A percentile compares a stretch with the other conserved stretches of the same genome.
phyloP scores from a whole-genome alignment of 768 basidiomycete species.

The Hortiboletus campestris region DNA sequence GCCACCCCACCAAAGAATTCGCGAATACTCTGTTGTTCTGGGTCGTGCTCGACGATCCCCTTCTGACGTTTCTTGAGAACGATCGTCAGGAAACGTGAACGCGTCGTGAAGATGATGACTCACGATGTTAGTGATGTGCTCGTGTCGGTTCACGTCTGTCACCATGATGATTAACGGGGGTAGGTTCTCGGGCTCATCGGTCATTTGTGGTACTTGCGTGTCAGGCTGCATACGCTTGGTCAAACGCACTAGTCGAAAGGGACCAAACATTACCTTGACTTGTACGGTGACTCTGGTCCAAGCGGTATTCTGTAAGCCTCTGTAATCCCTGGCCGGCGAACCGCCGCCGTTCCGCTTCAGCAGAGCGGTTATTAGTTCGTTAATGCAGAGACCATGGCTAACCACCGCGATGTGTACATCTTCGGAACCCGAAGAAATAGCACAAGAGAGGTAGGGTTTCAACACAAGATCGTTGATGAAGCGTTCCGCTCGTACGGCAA shows the following conservation, averaged over 20 bases:
- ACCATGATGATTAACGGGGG: constrained; percentile 44
- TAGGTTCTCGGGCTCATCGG: constrained; percentile 19
- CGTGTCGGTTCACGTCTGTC: constrained; percentile 51
- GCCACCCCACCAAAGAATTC: constrained; percentile 58
- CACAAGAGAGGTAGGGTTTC: constrained; percentile 48
- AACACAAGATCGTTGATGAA: constrained; percentile 53
- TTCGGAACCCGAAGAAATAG: constrained; percentile 36
- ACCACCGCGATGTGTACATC: constrained; percentile 61
- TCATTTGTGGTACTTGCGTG: constrained; percentile 18
- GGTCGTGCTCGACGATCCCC: constrained; percentile 77
- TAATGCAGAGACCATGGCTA: constrained; percentile 74
- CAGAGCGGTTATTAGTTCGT: constrained; percentile 54
- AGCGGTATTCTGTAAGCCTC: constrained; percentile 64
- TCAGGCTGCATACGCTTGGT: constrained; percentile 28
- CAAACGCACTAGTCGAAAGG: neutral
- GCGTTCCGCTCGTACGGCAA: constrained; percentile 52
- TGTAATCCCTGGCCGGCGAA: constrained; percentile 33
- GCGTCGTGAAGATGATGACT: constrained; percentile 23
- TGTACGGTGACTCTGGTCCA: constrained; percentile 60
- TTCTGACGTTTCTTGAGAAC: constrained; percentile 58
- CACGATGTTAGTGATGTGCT: constrained; percentile 59
- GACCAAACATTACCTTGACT: constrained; percentile 39
- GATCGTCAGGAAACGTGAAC: constrained; percentile 12
- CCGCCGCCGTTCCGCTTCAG: constrained; percentile 40
- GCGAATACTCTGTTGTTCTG: constrained; percentile 72